These are phyloP conservation scores for Metarhizium humberi DNA, from an alignment of 2,329 filamentous ascomycete species.

Conservation along the genomic window DNA sequence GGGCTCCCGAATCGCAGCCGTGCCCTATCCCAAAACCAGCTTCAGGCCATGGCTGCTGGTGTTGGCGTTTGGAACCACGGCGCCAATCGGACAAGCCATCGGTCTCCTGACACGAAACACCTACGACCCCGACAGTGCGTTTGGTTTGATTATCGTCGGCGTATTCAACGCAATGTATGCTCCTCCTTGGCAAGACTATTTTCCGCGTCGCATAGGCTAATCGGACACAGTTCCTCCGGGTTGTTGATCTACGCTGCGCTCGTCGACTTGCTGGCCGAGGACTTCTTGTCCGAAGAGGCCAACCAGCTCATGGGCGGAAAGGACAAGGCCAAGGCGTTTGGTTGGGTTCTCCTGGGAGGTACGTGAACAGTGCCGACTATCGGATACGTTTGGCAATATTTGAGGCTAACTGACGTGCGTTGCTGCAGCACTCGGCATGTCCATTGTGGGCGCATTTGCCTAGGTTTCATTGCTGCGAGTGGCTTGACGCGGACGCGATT, in stretches of 20 bases:
- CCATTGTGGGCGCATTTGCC: background rate
- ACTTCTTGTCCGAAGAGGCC: constrained; percentile 53
- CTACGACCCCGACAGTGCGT: constrained; percentile 54
- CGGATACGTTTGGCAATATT: too few relatives aligned
- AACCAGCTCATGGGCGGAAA: constrained; percentile 38
- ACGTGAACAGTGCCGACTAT: constrained; percentile 8
- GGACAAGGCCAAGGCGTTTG: constrained; percentile 44
- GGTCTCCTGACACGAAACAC: constrained; percentile 45
- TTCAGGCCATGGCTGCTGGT: constrained; percentile 52
- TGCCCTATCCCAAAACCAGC: constrained; percentile 48
- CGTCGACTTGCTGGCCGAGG: constrained; percentile 54
- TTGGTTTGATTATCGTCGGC: constrained; percentile 55
- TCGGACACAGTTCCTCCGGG: constrained; percentile 41
- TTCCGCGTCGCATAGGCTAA: background rate
- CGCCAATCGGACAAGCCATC: constrained; percentile 56
- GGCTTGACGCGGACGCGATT: too few relatives aligned
- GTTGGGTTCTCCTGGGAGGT: constrained; percentile 42
- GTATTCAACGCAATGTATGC: constrained; percentile 55
- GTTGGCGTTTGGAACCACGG: constrained; percentile 53
- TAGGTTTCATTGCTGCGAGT: background rate
- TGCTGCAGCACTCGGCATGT: constrained; percentile 2
- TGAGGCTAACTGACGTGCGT: background rate
- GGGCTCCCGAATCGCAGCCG: constrained; percentile 60
- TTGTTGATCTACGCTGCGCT: constrained; percentile 53
- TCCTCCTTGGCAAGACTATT: constrained; percentile 1